Evolutionary conservation across 2,329 filamentous ascomycete genomes (phyloP).

Genomic region (Blastomyces emzantsi): DNA sequence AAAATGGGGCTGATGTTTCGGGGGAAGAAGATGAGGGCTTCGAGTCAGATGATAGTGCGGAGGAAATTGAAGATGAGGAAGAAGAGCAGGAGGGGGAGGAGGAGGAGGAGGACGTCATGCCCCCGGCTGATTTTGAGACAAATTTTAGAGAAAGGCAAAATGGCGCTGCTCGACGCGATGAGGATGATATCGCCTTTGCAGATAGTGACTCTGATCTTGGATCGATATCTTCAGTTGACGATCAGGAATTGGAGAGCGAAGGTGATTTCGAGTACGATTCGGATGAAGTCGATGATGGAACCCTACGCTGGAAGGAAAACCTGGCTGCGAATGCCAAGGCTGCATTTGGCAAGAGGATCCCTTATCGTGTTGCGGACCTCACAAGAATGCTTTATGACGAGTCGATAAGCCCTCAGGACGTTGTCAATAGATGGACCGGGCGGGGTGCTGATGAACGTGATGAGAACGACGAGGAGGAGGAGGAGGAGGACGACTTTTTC

Average conservation of each 20-base stretch:
- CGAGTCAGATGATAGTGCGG: conserved; percentile 30
- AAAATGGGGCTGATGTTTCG: conserved; percentile 49
- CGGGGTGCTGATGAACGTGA: conserved; percentile 49
- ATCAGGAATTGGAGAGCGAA: conserved; percentile 45
- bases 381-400: conserved; percentile 85
- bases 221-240: conserved; percentile 61
- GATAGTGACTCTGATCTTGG: conserved; percentile 96
- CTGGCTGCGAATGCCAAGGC: conserved; percentile 64
- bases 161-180: conserved; percentile 47
- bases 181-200: conserved; percentile 77
- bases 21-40: conserved; percentile 48
- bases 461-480: conserved; percentile 43
- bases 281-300: conserved; percentile 62
- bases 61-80: conserved; percentile 45
- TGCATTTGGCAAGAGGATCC: conserved; percentile 59
- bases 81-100: conserved; percentile 32
- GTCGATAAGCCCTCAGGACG: conserved; percentile 63
- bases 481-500: conserved; percentile 60
- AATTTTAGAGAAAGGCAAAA: conserved; percentile 40
- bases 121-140: conserved; percentile 37
- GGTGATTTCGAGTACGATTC: conserved; percentile 46
- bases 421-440: conserved; percentile 67
- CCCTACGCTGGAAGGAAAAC: conserved; percentile 79
- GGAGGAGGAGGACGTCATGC: conserved; percentile 28
- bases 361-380: conserved; percentile 72